Base-by-base conservation (phyloP, 352 stramenopile species). In the Peronospora belbahrii region DNA sequence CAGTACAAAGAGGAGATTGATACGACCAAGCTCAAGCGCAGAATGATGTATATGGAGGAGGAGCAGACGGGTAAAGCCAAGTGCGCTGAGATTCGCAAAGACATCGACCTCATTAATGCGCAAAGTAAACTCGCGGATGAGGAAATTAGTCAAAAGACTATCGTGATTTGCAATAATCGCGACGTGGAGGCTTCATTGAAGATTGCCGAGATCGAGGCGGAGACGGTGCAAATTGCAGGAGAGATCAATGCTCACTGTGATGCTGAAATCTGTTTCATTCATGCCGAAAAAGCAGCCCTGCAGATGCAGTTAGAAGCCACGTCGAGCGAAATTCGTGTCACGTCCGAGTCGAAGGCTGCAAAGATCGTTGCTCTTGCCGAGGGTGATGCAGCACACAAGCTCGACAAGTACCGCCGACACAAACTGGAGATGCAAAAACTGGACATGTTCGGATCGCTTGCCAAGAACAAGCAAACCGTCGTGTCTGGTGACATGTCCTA, bases 41-140 rank as follows among this genome's bases (percentile, higher is more conserved):
- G 40, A n/a, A 72, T 80, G 65, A 70, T 73, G 54, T 58, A 56
- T 11, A 76, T 74, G 46, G 70, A 92, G 40, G 73, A 86, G 40
- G 65, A 76, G 15, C 71, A 86, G 57, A 82, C 68, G 0, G 65
- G 62, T 6, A 75, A 73, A 31, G 62, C 63, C 13, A 67, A 70
- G 31, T 75, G 62, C 17, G 68, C 68, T 13, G 68, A 79, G 42
- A 74, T 75, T 15, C 65, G 66, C 40, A 75, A 79, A 32, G 64
- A 63, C 11, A 75, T 75, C 42, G 68, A 79, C 39, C 56, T 79
- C 24, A 61, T 79, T 31, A 24, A 51, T 6, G 59, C 65, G 6
- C 58, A 79, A 35, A 71, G 62, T 7, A 59, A 67, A 24, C 41
- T 74, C 2, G 23, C 66, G 3, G 50, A 79, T 27, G 59, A 67